These are phyloP conservation scores for Solanum clarkiae DNA, from an alignment of 257 asterid genomes.

Conservation along the genomic window DNA sequence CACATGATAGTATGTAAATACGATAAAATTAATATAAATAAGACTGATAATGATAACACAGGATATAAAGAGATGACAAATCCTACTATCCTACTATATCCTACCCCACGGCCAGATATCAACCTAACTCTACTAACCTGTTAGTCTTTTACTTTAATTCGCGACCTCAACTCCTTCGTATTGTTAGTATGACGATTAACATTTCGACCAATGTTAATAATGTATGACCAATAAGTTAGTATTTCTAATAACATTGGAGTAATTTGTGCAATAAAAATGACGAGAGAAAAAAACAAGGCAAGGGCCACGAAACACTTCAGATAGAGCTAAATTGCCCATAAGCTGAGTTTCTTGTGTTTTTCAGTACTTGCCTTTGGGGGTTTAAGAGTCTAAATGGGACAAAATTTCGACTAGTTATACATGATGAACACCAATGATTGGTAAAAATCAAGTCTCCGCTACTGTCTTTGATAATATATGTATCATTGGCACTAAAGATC, in stretches of 20 bases:
- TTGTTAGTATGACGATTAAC: not conserved
- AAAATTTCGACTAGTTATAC: not conserved
- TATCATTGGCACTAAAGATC: not conserved
- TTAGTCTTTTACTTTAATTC: too few species aligned
- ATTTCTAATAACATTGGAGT: too few species aligned
- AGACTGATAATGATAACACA: too few species aligned
- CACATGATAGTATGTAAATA: too few species aligned
- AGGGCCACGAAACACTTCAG: not conserved
- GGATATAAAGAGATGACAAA: too few species aligned
- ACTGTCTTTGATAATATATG: not conserved
- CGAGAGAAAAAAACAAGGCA: not conserved
- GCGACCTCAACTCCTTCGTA: too few species aligned
- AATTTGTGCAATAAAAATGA: too few species aligned
- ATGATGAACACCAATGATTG: not conserved
- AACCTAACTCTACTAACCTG: too few species aligned
- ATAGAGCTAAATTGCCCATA: not conserved
- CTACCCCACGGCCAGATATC: too few species aligned
- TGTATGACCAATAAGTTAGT: not conserved
- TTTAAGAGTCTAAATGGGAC: not conserved
- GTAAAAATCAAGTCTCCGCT: not conserved
- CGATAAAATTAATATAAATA: too few species aligned
- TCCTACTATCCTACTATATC: too few species aligned
- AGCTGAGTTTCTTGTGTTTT: not conserved
- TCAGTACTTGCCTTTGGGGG: not conserved
- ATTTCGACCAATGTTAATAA: not conserved